Base-by-base conservation (phyloP, 257 asterid species). In the Solanum medicagineum region DNA sequence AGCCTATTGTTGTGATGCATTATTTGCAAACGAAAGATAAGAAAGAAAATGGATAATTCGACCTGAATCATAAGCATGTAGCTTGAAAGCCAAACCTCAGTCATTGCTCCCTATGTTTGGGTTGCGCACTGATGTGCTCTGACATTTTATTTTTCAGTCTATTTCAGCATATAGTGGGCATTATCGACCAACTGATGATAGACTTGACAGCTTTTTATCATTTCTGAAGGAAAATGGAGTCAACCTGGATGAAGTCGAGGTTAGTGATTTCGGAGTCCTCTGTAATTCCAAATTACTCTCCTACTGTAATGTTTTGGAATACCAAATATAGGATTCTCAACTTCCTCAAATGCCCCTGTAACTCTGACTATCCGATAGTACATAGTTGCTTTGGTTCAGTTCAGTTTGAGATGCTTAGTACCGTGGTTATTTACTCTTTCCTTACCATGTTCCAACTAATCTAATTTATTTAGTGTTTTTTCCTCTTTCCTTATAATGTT, bases 141-240 rank as follows among this genome's bases (percentile, higher is more conserved):
- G 81, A 66, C 32, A n/a, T 66, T 66, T 83, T 40, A 45, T 17
- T 60, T 13, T 81, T 51, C 92, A 97, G 99, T 82, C 92, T 56
- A 92, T 97, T 86, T 97, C 98, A 85, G 93, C 99, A 81, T 97
- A 95, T 90, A 97, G 99, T 47, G 99, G 99, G 74, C 99, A 97
- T 91, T 97, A 97, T 88, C 94, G 89, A 88, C 99, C 99, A 81
- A 93, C 97, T 8, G 98, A 95, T 80, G 98, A 94, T 24, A 89
- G 92, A 89, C 95, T 95, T 32, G 91, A 91, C 83, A 83, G 87
- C 88, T 93, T 94, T 87, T 71, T 93, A 85, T 92, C 92, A 85
- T 86, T 89, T 88, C 93, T 96, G 88, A 88, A 89, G 89, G 97
- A 92, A 86, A 90, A 92, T 20, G 98, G 99, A 75, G 95, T 95